A percentile compares a stretch with the other conserved stretches of the same genome.
Evolutionary conservation across 2,329 filamentous ascomycete genomes (phyloP).

Genomic region (Sclerotinia borealis): DNA sequence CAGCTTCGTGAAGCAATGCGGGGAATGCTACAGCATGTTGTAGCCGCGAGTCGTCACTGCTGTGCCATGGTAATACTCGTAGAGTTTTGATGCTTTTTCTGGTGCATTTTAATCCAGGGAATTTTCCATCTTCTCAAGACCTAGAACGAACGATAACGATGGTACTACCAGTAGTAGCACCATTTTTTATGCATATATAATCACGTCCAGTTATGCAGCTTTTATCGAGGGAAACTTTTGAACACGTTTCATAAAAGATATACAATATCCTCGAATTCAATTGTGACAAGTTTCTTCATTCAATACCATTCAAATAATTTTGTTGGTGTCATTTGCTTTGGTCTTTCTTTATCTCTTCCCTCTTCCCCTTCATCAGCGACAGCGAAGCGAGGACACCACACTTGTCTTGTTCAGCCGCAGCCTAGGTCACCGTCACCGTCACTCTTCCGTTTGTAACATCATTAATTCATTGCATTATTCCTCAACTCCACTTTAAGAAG

Average conservation of each 20-base stretch:
- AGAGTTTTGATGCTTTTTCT: not conserved
- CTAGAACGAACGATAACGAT: not conserved
- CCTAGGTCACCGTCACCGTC: no score
- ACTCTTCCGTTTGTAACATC: no score
- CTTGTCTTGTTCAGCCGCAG: no score
- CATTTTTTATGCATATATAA: not conserved
- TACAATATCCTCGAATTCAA: not conserved
- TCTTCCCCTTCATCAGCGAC: no score
- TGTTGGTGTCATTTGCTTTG: not conserved
- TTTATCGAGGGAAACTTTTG: not conserved
- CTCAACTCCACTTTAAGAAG: no score
- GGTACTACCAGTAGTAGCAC: not conserved
- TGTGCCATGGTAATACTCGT: not conserved
- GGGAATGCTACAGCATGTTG: not conserved
- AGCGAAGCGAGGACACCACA: no score
- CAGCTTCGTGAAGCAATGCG: not conserved
- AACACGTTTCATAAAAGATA: not conserved
- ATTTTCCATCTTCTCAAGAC: no score
- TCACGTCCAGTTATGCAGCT: not conserved
- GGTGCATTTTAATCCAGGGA: no score
- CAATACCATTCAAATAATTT: not conserved
- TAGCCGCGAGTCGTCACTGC: not conserved
- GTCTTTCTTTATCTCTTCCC: not conserved
- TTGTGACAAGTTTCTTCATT: not conserved
- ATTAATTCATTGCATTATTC: no score